Evolutionary conservation across 1,139 yeast genomes (phyloP), one percentile per base, ranked within the genome.

Genomic region (Geotrichum fermentans): DNA sequence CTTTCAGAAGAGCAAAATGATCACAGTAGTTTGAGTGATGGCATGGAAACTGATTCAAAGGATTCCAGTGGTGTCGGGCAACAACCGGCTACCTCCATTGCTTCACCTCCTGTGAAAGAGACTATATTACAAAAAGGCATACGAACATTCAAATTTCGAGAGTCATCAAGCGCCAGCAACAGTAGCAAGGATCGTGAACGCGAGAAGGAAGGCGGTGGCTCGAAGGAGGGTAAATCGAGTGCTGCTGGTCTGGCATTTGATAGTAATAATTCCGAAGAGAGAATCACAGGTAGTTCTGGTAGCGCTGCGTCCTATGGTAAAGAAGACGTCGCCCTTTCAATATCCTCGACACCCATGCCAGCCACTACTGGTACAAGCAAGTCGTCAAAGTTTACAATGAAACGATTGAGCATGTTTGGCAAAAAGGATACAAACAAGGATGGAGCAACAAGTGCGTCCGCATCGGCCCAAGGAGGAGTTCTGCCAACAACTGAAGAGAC

Each of bases 121-220:
- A 55, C 52, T 34, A 56, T 62, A 41, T 51, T 63, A 14, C 66
- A 62, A 48, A 62, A 63, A 52, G 54, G 64, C 18, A 61, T 62
- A 57, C 55, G 66, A 11, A 56, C 61, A 4, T 58, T 62, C 18
- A 56, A 57, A 11, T 51, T 52, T 11, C 53, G 43, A 4, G 21
- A 36, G 21, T 13, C 26, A 11, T 13, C 17, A 21, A 6, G 14
- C 16, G n/a, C 39, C 17, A 16, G 39, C 17, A 21, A 28, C 26
- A 21, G 28, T 13, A 11, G 14, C 26, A n/a, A n/a, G n/a, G n/a
- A n/a, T n/a, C n/a, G n/a, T n/a, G n/a, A n/a, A n/a, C n/a, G n/a
- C n/a, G n/a, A n/a, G n/a, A n/a, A n/a, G n/a, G n/a, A n/a, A n/a
- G n/a, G n/a, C n/a, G n/a, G n/a, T n/a, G n/a, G n/a, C n/a, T n/a